Percentiles rank a stretch among this genome's conserved stretches.
These are phyloP conservation scores for Bretziella fagacearum DNA, from an alignment of 2,329 filamentous ascomycete genomes.

Conservation along the genomic window DNA sequence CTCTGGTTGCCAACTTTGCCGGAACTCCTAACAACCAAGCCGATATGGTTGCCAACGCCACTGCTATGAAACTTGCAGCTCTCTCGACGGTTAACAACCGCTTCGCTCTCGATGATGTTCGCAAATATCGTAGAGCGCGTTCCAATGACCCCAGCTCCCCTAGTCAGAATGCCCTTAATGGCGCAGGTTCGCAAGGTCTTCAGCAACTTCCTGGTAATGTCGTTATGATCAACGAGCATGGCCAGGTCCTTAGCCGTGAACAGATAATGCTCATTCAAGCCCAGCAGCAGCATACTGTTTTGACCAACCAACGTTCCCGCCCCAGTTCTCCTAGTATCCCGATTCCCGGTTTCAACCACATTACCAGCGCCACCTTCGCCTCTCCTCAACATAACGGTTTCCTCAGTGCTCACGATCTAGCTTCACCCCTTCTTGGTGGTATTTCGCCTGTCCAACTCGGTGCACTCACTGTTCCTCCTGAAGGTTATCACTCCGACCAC, in stretches of 20 bases:
- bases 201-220: conserved; percentile 55
- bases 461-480: conserved; percentile 53
- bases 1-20: conserved; percentile 74
- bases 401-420: conserved; percentile 68
- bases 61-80: conserved; percentile 95
- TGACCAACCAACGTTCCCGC: conserved; percentile 59
- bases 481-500: conserved; percentile 86
- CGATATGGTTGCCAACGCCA: conserved; percentile 97
- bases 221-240: conserved; percentile 88
- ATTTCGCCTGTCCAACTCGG: conserved; percentile 55
- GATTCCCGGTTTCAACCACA: conserved; percentile 27
- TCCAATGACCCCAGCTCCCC: conserved; percentile 60
- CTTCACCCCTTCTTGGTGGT: conserved; percentile 51
- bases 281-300: conserved; percentile 38
- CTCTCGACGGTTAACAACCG: conserved; percentile 97
- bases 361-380: conserved; percentile 50
- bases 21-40: conserved; percentile 48
- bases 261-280: conserved; percentile 70
- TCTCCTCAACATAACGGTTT: conserved; percentile 93
- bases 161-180: conserved; percentile 23
- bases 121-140: conserved; percentile 81
- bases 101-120: conserved; percentile 88
- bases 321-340: conserved; percentile 79
- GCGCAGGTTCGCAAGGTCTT: conserved; percentile 31
- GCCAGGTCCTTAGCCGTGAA: conserved; percentile 70